Evolutionary conservation across 2,329 filamentous ascomycete species (phyloP), one percentile per base, ranked within the genome.

Genomic region (Cladosporium colombiae): DNA sequence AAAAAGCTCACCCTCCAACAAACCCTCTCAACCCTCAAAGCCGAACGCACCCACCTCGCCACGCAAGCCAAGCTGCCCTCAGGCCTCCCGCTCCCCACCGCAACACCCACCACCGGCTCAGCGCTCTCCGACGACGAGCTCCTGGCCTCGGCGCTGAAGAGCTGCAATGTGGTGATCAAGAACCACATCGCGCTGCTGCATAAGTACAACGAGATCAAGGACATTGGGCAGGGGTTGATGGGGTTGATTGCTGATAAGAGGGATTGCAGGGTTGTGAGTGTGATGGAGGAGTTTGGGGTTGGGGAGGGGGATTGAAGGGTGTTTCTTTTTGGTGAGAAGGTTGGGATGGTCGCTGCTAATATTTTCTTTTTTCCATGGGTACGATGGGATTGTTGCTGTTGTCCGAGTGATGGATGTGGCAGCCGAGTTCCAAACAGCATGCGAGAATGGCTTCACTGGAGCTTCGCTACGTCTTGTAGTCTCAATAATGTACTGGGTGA

Each of bases 201-300:
- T 69, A 80, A 85, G 65, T 91, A 91, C 77, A 91, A 91, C 71
- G 88, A 90, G 74, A 86, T 91, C 70, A 87, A 88, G 68, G 89
- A 91, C 74, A 80, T 89, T 8, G 89, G 85, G 0, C 84, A 88
- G 72, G 88, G 88, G 0, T 73, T 91, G 33, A 83, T 91, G 77
- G 88, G 87, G 0, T 76, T 91, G 71, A 86, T 91, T 74, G 89
- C 89, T 4, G 89, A 91, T 66, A 81, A 84, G 67, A 79, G 87
- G 50, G 87, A 87, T 10, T 81, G 86, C 53, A 79, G 85, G 65
- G 81, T 86, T 62, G 74, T 78, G 61, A 78, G 81, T 35, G 77
- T 85, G 14, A 81, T 82, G 73, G 79, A 80, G 65, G 81, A 83
- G 66, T 83, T 81, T 71, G 81, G 78, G 49, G 74, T 84, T 52